Evolutionary conservation across 306 rosid species (phyloP).

Genomic region (Abrus precatorius): DNA sequence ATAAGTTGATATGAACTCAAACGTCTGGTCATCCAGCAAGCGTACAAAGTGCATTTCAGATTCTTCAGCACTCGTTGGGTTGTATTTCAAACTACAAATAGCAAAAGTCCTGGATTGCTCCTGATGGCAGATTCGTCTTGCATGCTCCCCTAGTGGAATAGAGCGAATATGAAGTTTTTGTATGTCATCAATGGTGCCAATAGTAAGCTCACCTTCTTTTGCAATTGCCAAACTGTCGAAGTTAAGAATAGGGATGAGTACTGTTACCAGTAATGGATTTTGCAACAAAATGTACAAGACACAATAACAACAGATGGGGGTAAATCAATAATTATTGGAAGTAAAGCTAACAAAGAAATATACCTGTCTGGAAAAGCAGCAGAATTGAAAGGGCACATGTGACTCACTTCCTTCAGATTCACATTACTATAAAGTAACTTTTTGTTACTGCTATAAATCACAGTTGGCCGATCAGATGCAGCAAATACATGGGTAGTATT

Average conservation of each 20-base stretch:
- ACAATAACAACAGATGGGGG: slow-evolving; percentile 12
- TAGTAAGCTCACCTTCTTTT: slow-evolving; percentile 97
- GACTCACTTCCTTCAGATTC: slow-evolving; percentile 97
- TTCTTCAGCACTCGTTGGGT: slow-evolving; percentile 81
- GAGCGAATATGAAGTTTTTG: slow-evolving; percentile 99
- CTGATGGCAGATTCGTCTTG: slow-evolving; percentile 95
- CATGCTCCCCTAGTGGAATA: slow-evolving; percentile 94
- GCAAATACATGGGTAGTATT: slow-evolving; percentile 95
- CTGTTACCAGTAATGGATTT: slow-evolving; percentile 1
- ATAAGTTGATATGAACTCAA: slow-evolving; percentile 86
- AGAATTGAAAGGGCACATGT: slow-evolving; percentile 99
- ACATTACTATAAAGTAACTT: slow-evolving; percentile 94
- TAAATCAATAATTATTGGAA: slow-evolving; percentile 27
- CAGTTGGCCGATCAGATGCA: slow-evolving; percentile 98
- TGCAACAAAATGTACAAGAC: slow-evolving; percentile 36
- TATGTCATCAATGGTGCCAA: slow-evolving; percentile 98
- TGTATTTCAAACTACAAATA: slow-evolving; percentile 81
- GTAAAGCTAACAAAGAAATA: slow-evolving; percentile 16
- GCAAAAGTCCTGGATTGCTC: slow-evolving; percentile 97
- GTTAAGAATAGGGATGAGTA: slow-evolving; percentile 34
- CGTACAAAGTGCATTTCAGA: slow-evolving; percentile 89
- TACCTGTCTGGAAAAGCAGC: slow-evolving; percentile 99
- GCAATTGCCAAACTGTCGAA: slow-evolving; percentile 93
- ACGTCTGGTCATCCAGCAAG: slow-evolving; percentile 95
- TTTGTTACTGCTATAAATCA: slow-evolving; percentile 97